These are phyloP conservation scores for Saturnispora serradocipensis DNA, from an alignment of 805 yeast genomes.

Conservation along the genomic window DNA sequence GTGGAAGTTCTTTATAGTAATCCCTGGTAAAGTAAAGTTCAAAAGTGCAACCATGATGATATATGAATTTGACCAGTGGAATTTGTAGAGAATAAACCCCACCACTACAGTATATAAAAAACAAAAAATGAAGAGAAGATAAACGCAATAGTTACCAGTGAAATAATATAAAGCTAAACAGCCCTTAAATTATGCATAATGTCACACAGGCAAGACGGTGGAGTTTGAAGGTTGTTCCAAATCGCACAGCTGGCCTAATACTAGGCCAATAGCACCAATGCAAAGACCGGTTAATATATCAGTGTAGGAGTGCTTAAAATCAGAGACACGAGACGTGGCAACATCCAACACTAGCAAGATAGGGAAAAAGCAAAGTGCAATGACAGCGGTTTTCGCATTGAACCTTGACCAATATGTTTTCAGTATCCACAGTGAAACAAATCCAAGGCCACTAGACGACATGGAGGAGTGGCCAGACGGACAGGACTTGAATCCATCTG, in stretches of 20 bases:
- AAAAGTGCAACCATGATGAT: too few species aligned
- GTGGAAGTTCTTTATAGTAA: too few species aligned
- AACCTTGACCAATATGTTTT: conserved; percentile 1
- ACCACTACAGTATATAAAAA: too few species aligned
- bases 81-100: too few species aligned
- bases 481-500: conserved; percentile 69
- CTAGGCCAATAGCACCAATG: conserved; percentile 6
- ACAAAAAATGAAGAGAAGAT: too few species aligned
- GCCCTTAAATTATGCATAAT: not conserved
- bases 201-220: not conserved
- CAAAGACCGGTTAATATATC: conserved; percentile 67
- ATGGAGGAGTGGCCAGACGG: conserved; percentile 75
- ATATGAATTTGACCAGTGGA: too few species aligned
- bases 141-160: too few species aligned
- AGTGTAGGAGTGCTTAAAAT: conserved; percentile 82
- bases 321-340: conserved; percentile 61
- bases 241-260: not conserved
- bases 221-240: not conserved
- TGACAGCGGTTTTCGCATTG: not conserved
- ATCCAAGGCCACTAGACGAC: conserved; percentile 59
- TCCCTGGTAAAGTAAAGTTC: too few species aligned
- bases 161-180: too few species aligned
- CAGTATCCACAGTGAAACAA: conserved; percentile 39
- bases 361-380: conserved; percentile 32
- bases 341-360: conserved; percentile 11